Conservation (phyloP, 2,329 filamentous ascomycete species). For the Trichophaea hybrida region DNA sequence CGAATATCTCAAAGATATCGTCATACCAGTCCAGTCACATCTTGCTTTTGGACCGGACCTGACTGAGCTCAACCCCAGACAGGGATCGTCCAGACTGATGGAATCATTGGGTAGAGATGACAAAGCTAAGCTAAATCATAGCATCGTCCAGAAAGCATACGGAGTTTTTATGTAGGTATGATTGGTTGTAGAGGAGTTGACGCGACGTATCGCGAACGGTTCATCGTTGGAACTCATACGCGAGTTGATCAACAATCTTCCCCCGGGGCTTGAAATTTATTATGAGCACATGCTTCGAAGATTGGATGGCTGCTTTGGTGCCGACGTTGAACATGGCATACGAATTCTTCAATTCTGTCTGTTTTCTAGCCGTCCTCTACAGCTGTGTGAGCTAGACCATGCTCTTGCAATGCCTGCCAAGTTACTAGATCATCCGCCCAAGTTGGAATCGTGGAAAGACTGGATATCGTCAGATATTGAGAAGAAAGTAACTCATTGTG, state of each 20-base stretch:
- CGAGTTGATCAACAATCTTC: too few relatives aligned
- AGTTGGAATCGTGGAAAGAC: background rate
- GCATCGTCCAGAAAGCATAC: too few relatives aligned
- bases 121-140: too few relatives aligned
- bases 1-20: background rate
- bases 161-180: too few relatives aligned
- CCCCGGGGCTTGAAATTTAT: background rate
- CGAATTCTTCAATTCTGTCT: background rate
- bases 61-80: too few relatives aligned
- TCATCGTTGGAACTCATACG: too few relatives aligned
- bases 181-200: too few relatives aligned
- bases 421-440: background rate
- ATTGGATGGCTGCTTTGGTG: background rate
- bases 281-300: background rate
- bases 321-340: background rate
- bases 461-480: background rate
- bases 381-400: background rate
- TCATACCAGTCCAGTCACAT: too few relatives aligned
- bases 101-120: too few relatives aligned
- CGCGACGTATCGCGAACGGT: too few relatives aligned
- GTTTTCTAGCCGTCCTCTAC: background rate
- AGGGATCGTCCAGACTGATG: too few relatives aligned
- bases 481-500: background rate
- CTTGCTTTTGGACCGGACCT: too few relatives aligned
- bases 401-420: background rate